Evolutionary conservation across 257 asterid genomes (phyloP).

Genomic region (Verbena officinalis): DNA sequence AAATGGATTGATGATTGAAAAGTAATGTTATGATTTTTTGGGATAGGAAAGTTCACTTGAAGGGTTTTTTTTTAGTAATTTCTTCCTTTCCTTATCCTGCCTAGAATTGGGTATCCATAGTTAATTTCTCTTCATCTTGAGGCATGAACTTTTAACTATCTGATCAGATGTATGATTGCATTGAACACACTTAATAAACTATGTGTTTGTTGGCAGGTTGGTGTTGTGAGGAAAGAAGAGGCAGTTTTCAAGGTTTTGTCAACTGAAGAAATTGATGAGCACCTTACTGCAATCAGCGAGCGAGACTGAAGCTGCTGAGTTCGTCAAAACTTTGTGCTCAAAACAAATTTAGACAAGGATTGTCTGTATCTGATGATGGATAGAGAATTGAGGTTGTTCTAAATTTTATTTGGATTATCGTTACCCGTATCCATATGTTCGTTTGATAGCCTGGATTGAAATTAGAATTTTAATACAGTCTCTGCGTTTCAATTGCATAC

Average conservation of each 20-base stretch:
- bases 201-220: slow-evolving; percentile 58
- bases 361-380: slow-evolving; percentile 21
- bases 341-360: not conserved
- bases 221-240: slow-evolving; percentile 84
- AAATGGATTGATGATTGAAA: no score
- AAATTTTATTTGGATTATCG: slow-evolving; percentile 20
- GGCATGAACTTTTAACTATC: not conserved
- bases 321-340: not conserved
- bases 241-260: slow-evolving; percentile 70
- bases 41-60: no score
- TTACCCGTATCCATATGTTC: slow-evolving; percentile 6
- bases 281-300: slow-evolving; percentile 93
- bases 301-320: slow-evolving; percentile 59
- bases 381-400: slow-evolving; percentile 25
- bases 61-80: no score
- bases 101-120: not conserved
- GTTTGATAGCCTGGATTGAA: not conserved
- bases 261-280: slow-evolving; percentile 95
- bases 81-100: no score
- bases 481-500: slow-evolving; percentile 16
- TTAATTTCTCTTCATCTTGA: not conserved
- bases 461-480: not conserved
- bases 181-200: not conserved
- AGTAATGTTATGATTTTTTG: no score
- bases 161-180: not conserved